Evolutionary conservation across 75 land plant species (phyloP).

Genomic region (Ceratopteris richardii): DNA sequence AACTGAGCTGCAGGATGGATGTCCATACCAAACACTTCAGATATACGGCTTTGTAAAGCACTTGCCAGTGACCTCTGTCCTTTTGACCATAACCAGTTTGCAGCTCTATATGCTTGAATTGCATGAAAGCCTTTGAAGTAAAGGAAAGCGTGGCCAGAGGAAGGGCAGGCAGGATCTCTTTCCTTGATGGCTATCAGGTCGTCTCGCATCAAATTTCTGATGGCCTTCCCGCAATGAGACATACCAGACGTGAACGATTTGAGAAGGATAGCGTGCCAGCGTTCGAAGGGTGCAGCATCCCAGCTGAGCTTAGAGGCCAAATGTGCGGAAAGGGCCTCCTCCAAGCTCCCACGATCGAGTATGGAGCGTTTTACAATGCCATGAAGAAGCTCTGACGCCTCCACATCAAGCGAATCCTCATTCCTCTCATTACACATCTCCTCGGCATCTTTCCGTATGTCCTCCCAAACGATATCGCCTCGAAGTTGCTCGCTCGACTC

Average conservation of each 20-base stretch:
- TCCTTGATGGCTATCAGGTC: conserved; percentile 6
- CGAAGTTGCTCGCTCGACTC: too few species aligned
- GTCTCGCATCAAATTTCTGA: neutral
- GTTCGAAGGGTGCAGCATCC: conserved; percentile 1
- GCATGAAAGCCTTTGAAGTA: conserved; percentile 63
- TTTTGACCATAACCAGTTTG: conserved; percentile 11
- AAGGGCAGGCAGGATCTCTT: conserved; percentile 60
- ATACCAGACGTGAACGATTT: neutral
- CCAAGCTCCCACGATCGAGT: neutral
- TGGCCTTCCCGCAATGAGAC: neutral
- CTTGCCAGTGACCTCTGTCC: conserved; percentile 25
- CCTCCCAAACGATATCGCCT: neutral
- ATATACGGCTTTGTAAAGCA: conserved; percentile 12
- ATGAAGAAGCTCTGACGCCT: neutral
- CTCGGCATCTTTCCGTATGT: conserved; percentile 2
- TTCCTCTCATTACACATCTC: neutral
- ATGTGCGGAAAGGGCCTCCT: conserved; percentile 8
- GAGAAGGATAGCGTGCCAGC: neutral
- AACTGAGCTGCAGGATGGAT: conserved; percentile 37
- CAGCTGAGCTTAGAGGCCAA: conserved; percentile 5
- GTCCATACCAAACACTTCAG: conserved; percentile 30
- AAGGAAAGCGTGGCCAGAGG: conserved; percentile 51
- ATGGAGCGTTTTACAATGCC: neutral
- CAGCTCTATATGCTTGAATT: conserved; percentile 33
- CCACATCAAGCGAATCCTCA: neutral